Conservation (phyloP, 2,329 filamentous ascomycete genomes). For the Botrytis elliptica region DNA sequence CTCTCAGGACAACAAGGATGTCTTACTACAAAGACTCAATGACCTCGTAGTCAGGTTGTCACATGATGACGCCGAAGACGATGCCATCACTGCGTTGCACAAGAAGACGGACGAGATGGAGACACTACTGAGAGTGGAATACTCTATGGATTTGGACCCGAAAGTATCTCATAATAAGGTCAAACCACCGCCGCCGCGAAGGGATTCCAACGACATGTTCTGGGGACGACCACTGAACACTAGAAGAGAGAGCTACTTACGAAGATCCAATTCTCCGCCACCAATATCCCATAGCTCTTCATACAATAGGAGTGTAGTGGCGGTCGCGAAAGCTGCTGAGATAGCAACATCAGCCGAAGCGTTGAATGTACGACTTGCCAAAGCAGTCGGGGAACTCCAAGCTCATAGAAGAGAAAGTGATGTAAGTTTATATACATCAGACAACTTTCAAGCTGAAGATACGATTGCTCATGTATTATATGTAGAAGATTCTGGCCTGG, state of each 20-base stretch:
- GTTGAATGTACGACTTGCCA: slow-evolving; percentile 51
- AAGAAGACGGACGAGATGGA: slow-evolving; percentile 43
- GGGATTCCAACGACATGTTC: slow-evolving; percentile 27
- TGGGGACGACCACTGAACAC: slow-evolving; percentile 33
- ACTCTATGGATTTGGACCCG: slow-evolving; percentile 20
- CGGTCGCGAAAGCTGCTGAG: slow-evolving; percentile 39
- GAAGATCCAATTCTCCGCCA: background rate
- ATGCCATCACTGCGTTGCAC: slow-evolving; percentile 39
- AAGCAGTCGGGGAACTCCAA: slow-evolving; percentile 51
- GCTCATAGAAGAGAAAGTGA: slow-evolving; percentile 60
- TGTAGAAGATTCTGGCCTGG: slow-evolving; percentile 59
- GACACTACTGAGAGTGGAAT: slow-evolving; percentile 28
- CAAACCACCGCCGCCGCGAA: slow-evolving; percentile 19
- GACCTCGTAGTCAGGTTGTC: slow-evolving; percentile 39
- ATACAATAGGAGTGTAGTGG: slow-evolving; percentile 8
- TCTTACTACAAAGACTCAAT: slow-evolving; percentile 39
- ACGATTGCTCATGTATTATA: slow-evolving; percentile 17
- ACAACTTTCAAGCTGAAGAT: background rate
- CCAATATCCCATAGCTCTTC: background rate
- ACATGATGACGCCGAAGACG: slow-evolving; percentile 34
- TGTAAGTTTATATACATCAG: slow-evolving; percentile 41
- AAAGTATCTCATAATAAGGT: slow-evolving; percentile 5
- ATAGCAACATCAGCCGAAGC: slow-evolving; percentile 45
- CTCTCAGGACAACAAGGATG: slow-evolving; percentile 38
- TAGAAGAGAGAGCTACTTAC: slow-evolving; percentile 26